Base-by-base conservation (phyloP, 2,329 filamentous ascomycete species). In the Fusarium sp. region DNA sequence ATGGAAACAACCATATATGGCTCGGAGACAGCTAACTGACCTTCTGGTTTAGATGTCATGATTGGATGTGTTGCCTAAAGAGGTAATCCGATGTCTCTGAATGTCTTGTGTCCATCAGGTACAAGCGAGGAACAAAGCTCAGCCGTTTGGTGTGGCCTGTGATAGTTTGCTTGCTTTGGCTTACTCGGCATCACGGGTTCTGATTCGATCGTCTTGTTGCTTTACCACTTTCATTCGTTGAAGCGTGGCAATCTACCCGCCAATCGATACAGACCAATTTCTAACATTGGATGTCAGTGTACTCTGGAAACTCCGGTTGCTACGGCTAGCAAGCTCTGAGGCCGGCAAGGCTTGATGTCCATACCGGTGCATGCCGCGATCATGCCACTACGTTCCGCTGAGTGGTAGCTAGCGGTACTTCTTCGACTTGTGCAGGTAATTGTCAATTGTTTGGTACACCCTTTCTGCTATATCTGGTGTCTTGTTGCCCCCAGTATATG, bases 261-360 rank as follows among this genome's bases (percentile, higher is more conserved):
- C 65, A 70, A 71, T 63, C 71, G 70, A 40, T 45, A 46, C 56
- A 17, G 17, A 47, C 61, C 53, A 68, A 60, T 33, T 54, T 64
- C 37, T 17, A 33, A 35, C 15, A 20, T 57, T 26, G n/a, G 45
- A 59, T 55, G 37, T 17, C 41, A 32, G 17, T 13, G 17, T 13
- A 28, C 24, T 32, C 17, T 48, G 35, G 19, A 13, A 13, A n/a
- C 22, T 10, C 33, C 30, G 28, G 13, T 14, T 17, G 35, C 15
- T 24, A 26, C 7, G 30, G 15, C 7, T 17, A 17, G 37, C 47
- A 22, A 44, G 14, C 11, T 41, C 6, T 24, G 39, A 44, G 39
- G 37, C 40, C 46, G 56, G 20, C 32, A 17, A n/a, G n/a, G 22
- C 30, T 33, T 40, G n/a, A 40, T 35, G 15, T 7, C 13, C 30